A percentile compares a stretch with the other conserved stretches of the same genome.
Evolutionary conservation across 2,329 filamentous ascomycete genomes (phyloP).

Genomic region (Pseudocercospora crystallina): DNA sequence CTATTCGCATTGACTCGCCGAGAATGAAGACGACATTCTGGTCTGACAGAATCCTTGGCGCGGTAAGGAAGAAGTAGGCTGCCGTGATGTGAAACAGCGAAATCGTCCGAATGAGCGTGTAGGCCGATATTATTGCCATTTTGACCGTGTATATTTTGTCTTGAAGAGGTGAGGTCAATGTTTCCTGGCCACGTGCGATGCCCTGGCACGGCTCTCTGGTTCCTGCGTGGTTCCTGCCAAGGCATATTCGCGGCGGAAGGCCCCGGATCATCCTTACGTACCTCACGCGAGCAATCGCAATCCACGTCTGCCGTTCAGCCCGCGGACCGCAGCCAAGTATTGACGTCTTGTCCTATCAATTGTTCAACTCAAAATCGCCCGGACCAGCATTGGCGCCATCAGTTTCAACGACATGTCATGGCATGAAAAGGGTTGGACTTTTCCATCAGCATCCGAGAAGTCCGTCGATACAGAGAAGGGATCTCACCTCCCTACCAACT

Average conservation of each 20-base stretch:
- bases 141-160: conserved; percentile 2
- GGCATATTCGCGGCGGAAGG: neutral
- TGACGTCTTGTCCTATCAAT: no score
- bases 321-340: no score
- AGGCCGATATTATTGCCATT: conserved; percentile 81
- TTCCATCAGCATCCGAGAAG: no score
- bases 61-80: conserved; percentile 78
- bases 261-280: conserved; percentile 1
- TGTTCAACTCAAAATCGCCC: neutral
- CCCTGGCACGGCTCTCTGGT: neutral
- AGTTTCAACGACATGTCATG: neutral
- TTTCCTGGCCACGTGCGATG: neutral
- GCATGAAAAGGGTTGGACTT: neutral
- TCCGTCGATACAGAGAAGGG: no score
- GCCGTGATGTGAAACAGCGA: conserved; percentile 82
- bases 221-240: conserved; percentile 1
- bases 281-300: neutral
- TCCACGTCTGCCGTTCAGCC: no score
- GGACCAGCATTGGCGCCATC: neutral
- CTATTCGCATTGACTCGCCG: conserved; percentile 80
- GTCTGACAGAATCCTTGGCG: conserved; percentile 69
- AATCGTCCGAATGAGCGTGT: conserved; percentile 76
- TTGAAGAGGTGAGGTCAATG: neutral
- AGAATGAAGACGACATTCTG: conserved; percentile 79
- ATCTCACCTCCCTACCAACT: no score